Base-by-base conservation (phyloP, 768 basidiomycete genomes). In the Boletus subcaerulescens region DNA sequence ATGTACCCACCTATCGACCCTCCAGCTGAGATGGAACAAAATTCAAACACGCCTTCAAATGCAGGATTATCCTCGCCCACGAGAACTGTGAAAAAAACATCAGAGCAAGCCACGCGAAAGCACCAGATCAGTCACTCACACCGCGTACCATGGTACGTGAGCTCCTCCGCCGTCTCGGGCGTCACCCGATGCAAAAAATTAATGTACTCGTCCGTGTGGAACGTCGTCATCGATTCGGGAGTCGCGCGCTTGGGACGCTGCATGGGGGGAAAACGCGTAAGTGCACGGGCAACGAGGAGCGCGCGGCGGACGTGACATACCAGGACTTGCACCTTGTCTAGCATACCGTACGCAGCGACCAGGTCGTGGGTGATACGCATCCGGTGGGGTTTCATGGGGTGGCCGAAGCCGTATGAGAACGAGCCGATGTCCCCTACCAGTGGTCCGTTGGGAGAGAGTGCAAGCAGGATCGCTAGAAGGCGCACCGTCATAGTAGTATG, bases 171-270 rank as follows among this genome's bases (percentile, higher is more conserved):
- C 5, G 91, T 96, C 71, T 99, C 97, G 1, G 95, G 95, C 0
- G 88, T 91, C 26, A 98, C 95, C 45, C 83, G 81, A 50, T 83
- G 79, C 43, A 99, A 74, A 64, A 98, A 96, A 64, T 98, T 86
- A 55, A 99, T 81, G 72, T 97, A 99, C 79, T 99, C 97, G 75
- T 99, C 97, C 20, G 96, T 93, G 71, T 99, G 97, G 72, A 98
- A 99, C 12, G 86, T 75, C n/a, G 91, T 88, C 89, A 99, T 89
- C 22, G 82, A 80, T 63, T 85, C 80, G 14, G 87, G 81, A 0
- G 83, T 78, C 5, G 91, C 85, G 18, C 91, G 79, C 60, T 77
- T 80, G 6, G 93, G 86, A 64, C 77, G 80, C 89, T 91, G 64
- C 2, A 11, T n/a, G n/a, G 6, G 11, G 29, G 15, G 18, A 24